phyloP scores from a whole-genome alignment of 768 basidiomycete genomes.

The Strobilomyces confusus region DNA sequence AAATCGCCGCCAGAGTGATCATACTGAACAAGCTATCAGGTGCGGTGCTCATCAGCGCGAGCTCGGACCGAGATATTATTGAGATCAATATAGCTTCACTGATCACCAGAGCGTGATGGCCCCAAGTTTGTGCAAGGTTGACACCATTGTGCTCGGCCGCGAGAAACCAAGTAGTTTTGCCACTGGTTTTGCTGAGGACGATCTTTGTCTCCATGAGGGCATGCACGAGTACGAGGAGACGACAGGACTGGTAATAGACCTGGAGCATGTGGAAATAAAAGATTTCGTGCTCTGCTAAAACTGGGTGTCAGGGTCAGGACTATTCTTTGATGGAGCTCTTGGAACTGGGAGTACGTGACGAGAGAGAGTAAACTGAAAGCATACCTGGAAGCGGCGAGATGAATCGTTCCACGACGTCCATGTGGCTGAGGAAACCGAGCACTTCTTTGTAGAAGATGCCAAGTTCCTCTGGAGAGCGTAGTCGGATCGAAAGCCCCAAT shows the following conservation, averaged over 20 bases:
- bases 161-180: conserved; percentile 30
- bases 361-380: conserved; percentile 5
- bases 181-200: conserved; percentile 16
- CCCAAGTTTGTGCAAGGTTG: conserved; percentile 34
- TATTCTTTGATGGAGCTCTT: background rate
- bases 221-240: conserved; percentile 37
- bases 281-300: conserved; percentile 38
- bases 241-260: conserved; percentile 39
- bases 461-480: conserved; percentile 26
- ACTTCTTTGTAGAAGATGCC: conserved; percentile 34
- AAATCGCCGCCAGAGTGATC: conserved; percentile 42
- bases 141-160: conserved; percentile 31
- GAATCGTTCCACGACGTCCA: conserved; percentile 37
- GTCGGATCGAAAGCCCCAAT: conserved; percentile 29
- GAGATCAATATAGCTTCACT: conserved; percentile 37
- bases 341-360: background rate
- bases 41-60: conserved; percentile 35
- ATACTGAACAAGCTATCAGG: conserved; percentile 41
- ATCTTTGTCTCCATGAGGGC: conserved; percentile 29
- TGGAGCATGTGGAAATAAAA: conserved; percentile 41
- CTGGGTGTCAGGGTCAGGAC: conserved; percentile 31
- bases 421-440: conserved; percentile 27
- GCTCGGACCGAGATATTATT: conserved; percentile 32
- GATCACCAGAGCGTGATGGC: conserved; percentile 35
- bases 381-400: conserved; percentile 37